Base-by-base conservation (phyloP, 2,329 filamentous ascomycete species). In the Cladosporium sphaerospermum region DNA sequence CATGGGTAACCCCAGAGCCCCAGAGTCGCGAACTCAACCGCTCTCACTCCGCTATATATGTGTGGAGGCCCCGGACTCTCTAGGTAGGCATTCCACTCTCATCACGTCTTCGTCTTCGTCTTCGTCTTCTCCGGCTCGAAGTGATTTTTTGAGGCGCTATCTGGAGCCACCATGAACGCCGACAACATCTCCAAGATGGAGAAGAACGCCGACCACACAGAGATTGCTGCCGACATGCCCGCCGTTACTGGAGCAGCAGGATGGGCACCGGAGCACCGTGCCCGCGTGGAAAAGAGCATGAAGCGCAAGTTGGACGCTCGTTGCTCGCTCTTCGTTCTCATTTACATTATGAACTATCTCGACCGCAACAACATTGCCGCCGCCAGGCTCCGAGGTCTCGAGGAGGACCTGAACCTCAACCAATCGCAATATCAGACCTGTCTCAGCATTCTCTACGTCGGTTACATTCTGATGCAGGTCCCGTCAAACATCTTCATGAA, bases 261-360 rank as follows among this genome's bases (percentile, higher is more conserved):
- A 45, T 54, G 63, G 11, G 61, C 61, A 57, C 48, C 48, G 8
- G 48, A 51, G 16, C 33, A 51, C 28, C 48, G 48, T 44, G 48
- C 48, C 9, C 16, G 16, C 1, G 48, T 51, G 11, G 48, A 51
- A 16, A 51, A 44, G 48, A 51, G 40, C 13, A 51, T 51, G 48
- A 51, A 51, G 40, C 79, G 82, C 59, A 89, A 89, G 70, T 81
- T 89, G 50, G 86, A 90, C 64, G 61, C 76, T n/a, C 78, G 84
- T 53, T 89, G 68, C 73, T 88, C 84, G 0, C 82, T 83, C 71
- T 73, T 89, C 55, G 80, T 88, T 43, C 34, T 57, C 3, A 64
- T 64, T 54, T 64, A 64, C 19, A 58, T 58, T 54, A 57, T 64
- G 33, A 65, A 65, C 53, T 65, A 64, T 36, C 54, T 65, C 9